Percentiles rank a stretch among this genome's conserved stretches.
Evolutionary conservation across 352 stramenopile species (phyloP).

Genomic region (Peronospora destructor): DNA sequence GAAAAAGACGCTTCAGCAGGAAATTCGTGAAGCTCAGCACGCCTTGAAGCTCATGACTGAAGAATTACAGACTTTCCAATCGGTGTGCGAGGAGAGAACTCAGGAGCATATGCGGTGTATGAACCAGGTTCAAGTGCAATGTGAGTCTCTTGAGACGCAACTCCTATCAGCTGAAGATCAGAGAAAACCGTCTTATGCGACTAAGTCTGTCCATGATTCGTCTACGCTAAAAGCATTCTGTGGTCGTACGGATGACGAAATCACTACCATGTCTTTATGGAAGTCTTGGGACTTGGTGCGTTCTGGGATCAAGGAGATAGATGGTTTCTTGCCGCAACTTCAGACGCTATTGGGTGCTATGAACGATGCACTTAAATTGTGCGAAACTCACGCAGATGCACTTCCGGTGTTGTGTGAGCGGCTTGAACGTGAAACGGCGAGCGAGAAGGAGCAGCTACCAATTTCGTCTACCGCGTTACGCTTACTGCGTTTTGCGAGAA

Average conservation of each 20-base stretch:
- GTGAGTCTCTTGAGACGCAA: slow-evolving; percentile 20
- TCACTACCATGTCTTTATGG: slow-evolving; percentile 6
- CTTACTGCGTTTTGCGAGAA: slow-evolving; percentile 18
- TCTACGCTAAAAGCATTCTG: slow-evolving; percentile 9
- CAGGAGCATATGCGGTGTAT: slow-evolving; percentile 7
- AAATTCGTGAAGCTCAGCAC: slow-evolving; percentile 14
- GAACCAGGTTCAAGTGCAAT: slow-evolving; percentile 5
- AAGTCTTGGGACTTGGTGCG: slow-evolving; percentile 16
- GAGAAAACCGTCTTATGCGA: background rate
- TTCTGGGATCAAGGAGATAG: slow-evolving; percentile 22
- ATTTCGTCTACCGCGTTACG: slow-evolving; percentile 17
- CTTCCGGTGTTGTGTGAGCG: slow-evolving; percentile 25
- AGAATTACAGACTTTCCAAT: slow-evolving; percentile 16
- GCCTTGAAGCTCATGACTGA: slow-evolving; percentile 7
- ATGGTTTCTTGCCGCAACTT: slow-evolving; percentile 39
- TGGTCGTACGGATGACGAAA: slow-evolving; percentile 16
- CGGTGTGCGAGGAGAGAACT: slow-evolving; percentile 10
- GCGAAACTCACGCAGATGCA: slow-evolving; percentile 27
- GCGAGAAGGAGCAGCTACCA: slow-evolving; percentile 1
- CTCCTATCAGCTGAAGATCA: slow-evolving; percentile 19
- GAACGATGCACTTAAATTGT: slow-evolving; percentile 29
- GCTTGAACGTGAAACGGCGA: slow-evolving; percentile 10
- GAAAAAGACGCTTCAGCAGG: slow-evolving; percentile 18
- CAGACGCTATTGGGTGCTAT: slow-evolving; percentile 30
- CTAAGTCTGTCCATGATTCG: background rate